Percentiles rank a stretch among this genome's conserved stretches.
phyloP scores from a whole-genome alignment of 2,329 filamentous ascomycete genomes.

The Cyphellophora europaea region DNA sequence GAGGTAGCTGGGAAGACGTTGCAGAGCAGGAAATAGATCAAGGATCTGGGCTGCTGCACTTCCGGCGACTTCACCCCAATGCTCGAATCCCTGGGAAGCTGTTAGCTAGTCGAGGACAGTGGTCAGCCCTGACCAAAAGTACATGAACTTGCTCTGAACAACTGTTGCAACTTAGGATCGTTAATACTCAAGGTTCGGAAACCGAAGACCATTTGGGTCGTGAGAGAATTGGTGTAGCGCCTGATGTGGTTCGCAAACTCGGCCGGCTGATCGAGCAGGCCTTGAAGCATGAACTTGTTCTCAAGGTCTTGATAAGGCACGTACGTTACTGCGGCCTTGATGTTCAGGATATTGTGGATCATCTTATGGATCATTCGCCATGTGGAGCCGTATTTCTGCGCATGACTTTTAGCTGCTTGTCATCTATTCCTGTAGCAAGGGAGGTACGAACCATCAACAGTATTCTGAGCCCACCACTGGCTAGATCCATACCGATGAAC shows the following conservation, averaged over 20 bases:
- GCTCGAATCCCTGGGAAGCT: slow-evolving; percentile 8
- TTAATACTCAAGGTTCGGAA: slow-evolving; percentile 7
- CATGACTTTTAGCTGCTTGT: slow-evolving; percentile 5
- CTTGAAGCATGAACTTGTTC: slow-evolving; percentile 10
- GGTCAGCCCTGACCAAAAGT: slow-evolving; percentile 4
- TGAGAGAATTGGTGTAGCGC: slow-evolving; percentile 8
- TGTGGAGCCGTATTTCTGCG: slow-evolving; percentile 10
- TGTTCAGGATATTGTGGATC: slow-evolving; percentile 18
- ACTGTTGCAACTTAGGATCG: slow-evolving; percentile 7
- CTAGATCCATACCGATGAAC: slow-evolving; percentile 31
- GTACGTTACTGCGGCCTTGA: slow-evolving; percentile 12
- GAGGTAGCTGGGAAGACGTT: slow-evolving; percentile 11
- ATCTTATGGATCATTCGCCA: slow-evolving; percentile 15
- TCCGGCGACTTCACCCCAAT: slow-evolving; percentile 10
- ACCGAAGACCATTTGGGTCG: slow-evolving; percentile 12
- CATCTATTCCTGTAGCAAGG: no score
- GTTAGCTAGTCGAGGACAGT: no score
- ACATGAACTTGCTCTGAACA: slow-evolving; percentile 7
- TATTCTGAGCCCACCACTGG: slow-evolving; percentile 13
- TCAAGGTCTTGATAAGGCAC: slow-evolving; percentile 15
- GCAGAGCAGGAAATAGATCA: slow-evolving; percentile 14
- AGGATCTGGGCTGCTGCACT: slow-evolving; percentile 7
- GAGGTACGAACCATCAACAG: slow-evolving; percentile 11
- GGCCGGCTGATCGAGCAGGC: slow-evolving; percentile 7
- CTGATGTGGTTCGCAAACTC: slow-evolving; percentile 10